Base-by-base conservation (phyloP, 1,284 basidiomycete species). In the Jaminaea rosea region DNA sequence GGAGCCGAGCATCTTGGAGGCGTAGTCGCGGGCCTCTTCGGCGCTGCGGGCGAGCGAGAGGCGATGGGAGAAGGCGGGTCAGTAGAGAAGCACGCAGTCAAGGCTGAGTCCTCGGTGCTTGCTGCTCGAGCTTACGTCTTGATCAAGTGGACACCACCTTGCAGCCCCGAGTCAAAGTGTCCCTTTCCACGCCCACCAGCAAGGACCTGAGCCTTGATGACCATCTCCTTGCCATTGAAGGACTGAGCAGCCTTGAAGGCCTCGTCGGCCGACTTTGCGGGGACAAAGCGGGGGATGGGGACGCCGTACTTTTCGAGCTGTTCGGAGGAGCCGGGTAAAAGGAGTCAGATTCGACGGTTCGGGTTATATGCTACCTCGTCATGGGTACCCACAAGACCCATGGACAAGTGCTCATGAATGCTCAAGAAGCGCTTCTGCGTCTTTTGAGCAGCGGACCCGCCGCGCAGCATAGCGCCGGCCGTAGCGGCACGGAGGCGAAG, bases 111-210 rank as follows among this genome's bases (percentile, higher is more conserved):
- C 82, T 66, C 76, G n/a, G n/a, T n/a, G n/a, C n/a, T n/a, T n/a
- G n/a, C n/a, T n/a, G n/a, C n/a, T n/a, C n/a, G n/a, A n/a, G n/a
- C n/a, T n/a, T n/a, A 92, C 88, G 82, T 87, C 73, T 88, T 82
- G 60, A 97, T 83, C 79, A 89, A 83, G 76, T 98, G 94, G 21
- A 99, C 94, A 79, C 94, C 94, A 53, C 94, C 93, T 77, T 97
- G 85, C 74, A 97, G 84, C 27, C 94, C 94, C 73, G 84, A 89
- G 78, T 93, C 85, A 72, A 99, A 99, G 73, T 88, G 86, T 52
- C 94, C 94, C 81, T 98, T 98, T 66, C 94, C 94, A 74, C 94
- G 84, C 67, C 94, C 94, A 73, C 94, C 94, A 61, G 94, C 94
- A 55, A 99, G 85, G 8, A 99, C 94, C 77, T 99, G 94, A 24